These are phyloP conservation scores for Pseudogymnoascus sp. DNA, from an alignment of 2,329 filamentous ascomycete genomes.

Conservation along the genomic window DNA sequence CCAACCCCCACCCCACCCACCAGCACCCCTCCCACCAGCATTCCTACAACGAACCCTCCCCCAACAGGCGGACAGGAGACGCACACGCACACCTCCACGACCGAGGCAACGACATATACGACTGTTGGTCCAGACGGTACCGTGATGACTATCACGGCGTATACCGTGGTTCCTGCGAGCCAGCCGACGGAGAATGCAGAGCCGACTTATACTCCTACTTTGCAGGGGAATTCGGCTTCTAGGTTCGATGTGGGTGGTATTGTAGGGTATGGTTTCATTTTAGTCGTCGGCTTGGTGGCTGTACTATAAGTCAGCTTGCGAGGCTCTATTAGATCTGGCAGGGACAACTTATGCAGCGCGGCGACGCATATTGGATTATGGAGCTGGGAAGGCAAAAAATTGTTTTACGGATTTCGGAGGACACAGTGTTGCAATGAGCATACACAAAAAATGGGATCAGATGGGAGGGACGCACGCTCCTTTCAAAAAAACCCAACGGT, in stretches of 20 bases:
- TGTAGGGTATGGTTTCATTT: background rate
- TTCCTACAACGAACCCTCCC: background rate
- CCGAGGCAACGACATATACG: background rate
- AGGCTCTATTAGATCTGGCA: background rate
- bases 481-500: background rate
- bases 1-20: background rate
- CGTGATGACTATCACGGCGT: background rate
- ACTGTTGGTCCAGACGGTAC: background rate
- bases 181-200: background rate
- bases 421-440: background rate
- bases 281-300: background rate
- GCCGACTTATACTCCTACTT: background rate
- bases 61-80: background rate
- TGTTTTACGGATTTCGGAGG: background rate
- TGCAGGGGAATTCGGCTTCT: background rate
- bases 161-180: background rate
- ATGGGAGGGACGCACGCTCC: background rate
- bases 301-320: background rate
- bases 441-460: background rate
- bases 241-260: background rate
- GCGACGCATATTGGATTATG: background rate
- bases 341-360: background rate
- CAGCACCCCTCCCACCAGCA: background rate
- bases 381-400: background rate
- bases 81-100: background rate